These are phyloP conservation scores for Penicillium sp. DNA, from an alignment of 2,329 filamentous ascomycete genomes.

Conservation along the genomic window DNA sequence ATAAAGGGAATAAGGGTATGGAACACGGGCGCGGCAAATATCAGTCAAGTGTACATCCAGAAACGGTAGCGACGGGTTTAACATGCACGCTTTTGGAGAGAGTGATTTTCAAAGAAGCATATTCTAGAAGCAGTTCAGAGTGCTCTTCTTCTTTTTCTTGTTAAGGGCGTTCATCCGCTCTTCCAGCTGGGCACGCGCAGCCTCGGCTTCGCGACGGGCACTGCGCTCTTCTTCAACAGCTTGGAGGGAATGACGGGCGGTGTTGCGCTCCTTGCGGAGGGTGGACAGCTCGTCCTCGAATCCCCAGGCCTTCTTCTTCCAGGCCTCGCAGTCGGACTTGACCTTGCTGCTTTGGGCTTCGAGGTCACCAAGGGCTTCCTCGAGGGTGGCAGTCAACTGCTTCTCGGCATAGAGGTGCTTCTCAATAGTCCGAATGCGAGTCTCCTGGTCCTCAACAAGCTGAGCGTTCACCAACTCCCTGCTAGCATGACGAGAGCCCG, in stretches of 20 bases:
- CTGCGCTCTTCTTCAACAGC: conserved; percentile 95
- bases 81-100: conserved; percentile 24
- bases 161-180: conserved; percentile 92
- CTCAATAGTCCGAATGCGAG: conserved; percentile 92
- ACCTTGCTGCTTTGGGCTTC: conserved; percentile 91
- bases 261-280: conserved; percentile 63
- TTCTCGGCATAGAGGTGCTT: conserved; percentile 96
- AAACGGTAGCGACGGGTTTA: conserved; percentile 18
- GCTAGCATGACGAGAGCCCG: conserved; percentile 73
- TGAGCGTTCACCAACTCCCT: conserved; percentile 80
- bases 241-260: conserved; percentile 71
- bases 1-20: conserved; percentile 15
- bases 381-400: conserved; percentile 90
- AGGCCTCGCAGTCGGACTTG: conserved; percentile 85
- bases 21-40: conserved; percentile 16
- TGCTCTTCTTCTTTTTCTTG: conserved; percentile 92
- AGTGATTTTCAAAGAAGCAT: background rate
- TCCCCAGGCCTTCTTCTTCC: conserved; percentile 81
- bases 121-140: conserved; percentile 93
- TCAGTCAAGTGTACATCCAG: conserved; percentile 21
- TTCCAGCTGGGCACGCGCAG: conserved; percentile 85
- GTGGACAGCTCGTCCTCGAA: conserved; percentile 67
- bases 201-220: conserved; percentile 87
- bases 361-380: conserved; percentile 92
- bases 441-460: conserved; percentile 92